phyloP scores from a whole-genome alignment of 2,329 filamentous ascomycete genomes.

The Alternaria sp. region DNA sequence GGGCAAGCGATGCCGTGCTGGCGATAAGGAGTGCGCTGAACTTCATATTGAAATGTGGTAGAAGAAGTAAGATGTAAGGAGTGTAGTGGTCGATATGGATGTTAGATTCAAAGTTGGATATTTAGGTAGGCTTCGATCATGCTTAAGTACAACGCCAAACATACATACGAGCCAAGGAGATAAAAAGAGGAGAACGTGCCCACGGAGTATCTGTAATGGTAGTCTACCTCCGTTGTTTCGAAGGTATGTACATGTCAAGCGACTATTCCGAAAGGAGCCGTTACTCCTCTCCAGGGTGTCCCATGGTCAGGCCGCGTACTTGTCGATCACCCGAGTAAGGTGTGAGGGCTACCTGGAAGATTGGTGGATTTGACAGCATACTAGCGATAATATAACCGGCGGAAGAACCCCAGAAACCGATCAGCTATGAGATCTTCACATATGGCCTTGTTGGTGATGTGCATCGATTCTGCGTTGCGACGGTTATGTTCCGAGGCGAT shows the following conservation, averaged over 20 bases:
- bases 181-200: constrained; percentile 19
- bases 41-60: constrained; percentile 36
- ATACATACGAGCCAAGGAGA: constrained; percentile 4
- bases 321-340: constrained; percentile 5
- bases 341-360: constrained; percentile 8
- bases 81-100: background rate
- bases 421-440: background rate
- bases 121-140: constrained; percentile 11
- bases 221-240: constrained; percentile 13
- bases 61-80: background rate
- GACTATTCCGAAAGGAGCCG: constrained; percentile 11
- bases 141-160: constrained; percentile 25
- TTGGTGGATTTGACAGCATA: constrained; percentile 23
- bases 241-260: constrained; percentile 14
- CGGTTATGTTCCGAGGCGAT: constrained; percentile 15
- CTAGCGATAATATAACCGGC: constrained; percentile 15
- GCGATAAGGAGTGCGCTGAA: constrained; percentile 35
- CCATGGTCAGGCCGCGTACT: background rate
- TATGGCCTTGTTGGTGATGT: background rate
- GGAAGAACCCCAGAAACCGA: constrained; percentile 12
- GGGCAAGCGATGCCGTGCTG: constrained; percentile 39
- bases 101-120: background rate
- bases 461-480: background rate
- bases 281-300: constrained; percentile 8
- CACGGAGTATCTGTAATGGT: constrained; percentile 14